Percentiles rank a stretch among this genome's conserved stretches.
phyloP scores from a whole-genome alignment of 1,139 yeast genomes.

The Debaryomyces coudertii region DNA sequence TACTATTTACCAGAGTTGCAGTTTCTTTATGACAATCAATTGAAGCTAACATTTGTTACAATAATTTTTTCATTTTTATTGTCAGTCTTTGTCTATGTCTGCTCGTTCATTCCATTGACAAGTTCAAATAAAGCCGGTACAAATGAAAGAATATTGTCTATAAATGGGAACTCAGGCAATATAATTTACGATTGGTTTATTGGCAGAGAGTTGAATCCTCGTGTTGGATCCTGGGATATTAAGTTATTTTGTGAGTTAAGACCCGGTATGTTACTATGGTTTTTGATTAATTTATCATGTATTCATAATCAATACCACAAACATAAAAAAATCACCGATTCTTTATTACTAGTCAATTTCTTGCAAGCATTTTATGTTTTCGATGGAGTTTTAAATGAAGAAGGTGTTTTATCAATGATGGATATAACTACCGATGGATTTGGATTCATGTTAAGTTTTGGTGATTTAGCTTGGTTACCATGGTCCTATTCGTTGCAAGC shows the following conservation, averaged over 20 bases:
- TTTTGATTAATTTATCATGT: conserved; percentile 75
- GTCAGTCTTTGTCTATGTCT: conserved; percentile 65
- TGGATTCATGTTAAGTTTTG: conserved; percentile 94
- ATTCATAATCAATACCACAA: conserved; percentile 76
- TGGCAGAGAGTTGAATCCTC: conserved; percentile 94
- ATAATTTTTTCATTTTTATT: conserved; percentile 64
- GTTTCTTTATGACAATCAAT: conserved; percentile 68
- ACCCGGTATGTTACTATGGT: conserved; percentile 92
- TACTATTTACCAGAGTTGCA: conserved; percentile 73
- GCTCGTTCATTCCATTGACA: conserved; percentile 64
- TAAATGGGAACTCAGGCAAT: conserved; percentile 85
- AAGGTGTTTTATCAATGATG: conserved; percentile 89
- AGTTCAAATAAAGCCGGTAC: conserved; percentile 56
- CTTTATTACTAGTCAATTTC: conserved; percentile 66
- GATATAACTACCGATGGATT: conserved; percentile 96
- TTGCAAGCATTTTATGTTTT: conserved; percentile 82
- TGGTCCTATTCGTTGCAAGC: conserved; percentile 88
- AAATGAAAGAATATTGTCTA: conserved; percentile 72
- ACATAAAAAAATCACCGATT: conserved; percentile 66
- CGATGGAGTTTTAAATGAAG: conserved; percentile 92
- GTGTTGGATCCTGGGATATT: conserved; percentile 83
- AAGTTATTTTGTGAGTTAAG: conserved; percentile 91
- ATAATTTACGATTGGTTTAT: conserved; percentile 90
- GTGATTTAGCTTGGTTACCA: conserved; percentile 93
- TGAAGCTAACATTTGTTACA: conserved; percentile 66